A percentile compares a stretch with the other conserved stretches of the same genome.
These are phyloP conservation scores for Xylaria sp. DNA, from an alignment of 2,329 filamentous ascomycete genomes.

Conservation along the genomic window DNA sequence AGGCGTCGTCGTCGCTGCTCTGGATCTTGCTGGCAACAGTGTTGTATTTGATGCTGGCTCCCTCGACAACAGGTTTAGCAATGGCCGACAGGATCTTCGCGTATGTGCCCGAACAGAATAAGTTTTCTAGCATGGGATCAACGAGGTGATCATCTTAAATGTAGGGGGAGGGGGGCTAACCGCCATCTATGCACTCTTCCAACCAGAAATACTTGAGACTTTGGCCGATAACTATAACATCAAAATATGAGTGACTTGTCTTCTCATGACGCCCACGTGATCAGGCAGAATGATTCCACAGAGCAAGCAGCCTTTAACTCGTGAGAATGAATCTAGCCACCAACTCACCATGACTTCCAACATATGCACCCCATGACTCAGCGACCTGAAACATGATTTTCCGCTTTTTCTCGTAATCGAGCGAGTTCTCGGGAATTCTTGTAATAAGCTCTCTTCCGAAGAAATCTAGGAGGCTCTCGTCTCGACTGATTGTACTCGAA, in stretches of 20 bases:
- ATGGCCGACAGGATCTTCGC: slow-evolving; percentile 67
- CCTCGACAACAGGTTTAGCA: slow-evolving; percentile 64
- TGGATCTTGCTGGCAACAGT: slow-evolving; percentile 60
- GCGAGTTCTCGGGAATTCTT: slow-evolving; percentile 58
- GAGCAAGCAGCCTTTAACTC: not conserved
- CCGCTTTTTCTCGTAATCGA: slow-evolving; percentile 54
- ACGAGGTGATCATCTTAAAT: slow-evolving; percentile 38
- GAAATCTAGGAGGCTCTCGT: slow-evolving; percentile 64
- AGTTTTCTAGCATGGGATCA: slow-evolving; percentile 58
- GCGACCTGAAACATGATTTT: slow-evolving; percentile 62
- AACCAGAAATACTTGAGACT: slow-evolving; percentile 82
- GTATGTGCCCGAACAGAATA: slow-evolving; percentile 70
- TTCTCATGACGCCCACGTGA: not conserved
- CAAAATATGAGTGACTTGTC: slow-evolving; percentile 1
- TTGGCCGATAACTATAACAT: slow-evolving; percentile 62
- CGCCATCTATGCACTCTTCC: slow-evolving; percentile 80
- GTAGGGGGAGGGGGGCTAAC: slow-evolving; percentile 50
- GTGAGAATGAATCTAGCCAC: not conserved
- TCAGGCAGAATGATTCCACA: not conserved
- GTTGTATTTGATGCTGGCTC: slow-evolving; percentile 64
- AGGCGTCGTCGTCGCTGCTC: slow-evolving; percentile 45
- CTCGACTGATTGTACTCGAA: slow-evolving; percentile 57
- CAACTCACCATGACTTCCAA: slow-evolving; percentile 64
- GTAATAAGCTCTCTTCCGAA: slow-evolving; percentile 58
- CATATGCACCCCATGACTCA: slow-evolving; percentile 76